phyloP scores from a whole-genome alignment of 306 rosid species.

The Canavalia ensiformis region DNA sequence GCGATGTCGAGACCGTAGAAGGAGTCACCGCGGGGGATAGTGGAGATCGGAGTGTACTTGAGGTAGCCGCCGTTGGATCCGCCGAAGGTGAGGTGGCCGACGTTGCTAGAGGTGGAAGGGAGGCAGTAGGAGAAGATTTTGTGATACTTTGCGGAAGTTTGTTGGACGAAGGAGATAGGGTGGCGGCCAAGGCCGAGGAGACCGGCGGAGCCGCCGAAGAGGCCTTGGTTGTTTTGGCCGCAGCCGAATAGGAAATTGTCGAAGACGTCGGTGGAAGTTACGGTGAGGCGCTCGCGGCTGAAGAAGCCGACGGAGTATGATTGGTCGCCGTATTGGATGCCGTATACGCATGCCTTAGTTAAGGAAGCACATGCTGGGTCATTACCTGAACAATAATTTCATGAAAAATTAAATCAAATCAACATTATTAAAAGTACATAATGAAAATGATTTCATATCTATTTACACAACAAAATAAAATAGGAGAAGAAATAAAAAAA shows the following conservation, averaged over 20 bases:
- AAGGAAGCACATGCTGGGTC: constrained; percentile 48
- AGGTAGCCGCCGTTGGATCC: constrained; percentile 23
- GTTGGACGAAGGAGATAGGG: constrained; percentile 71
- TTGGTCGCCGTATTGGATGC: constrained; percentile 61
- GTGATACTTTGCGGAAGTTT: constrained; percentile 61
- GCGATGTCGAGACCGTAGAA: constrained; percentile 62
- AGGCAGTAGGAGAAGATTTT: constrained; percentile 78
- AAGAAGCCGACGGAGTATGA: constrained; percentile 72
- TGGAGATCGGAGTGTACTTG: constrained; percentile 63
- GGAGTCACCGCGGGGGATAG: constrained; percentile 30
- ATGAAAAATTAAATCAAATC: not conserved
- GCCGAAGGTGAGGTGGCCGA: constrained; percentile 67
- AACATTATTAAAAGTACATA: too few species aligned
- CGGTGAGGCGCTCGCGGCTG: constrained; percentile 56
- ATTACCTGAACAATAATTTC: constrained; percentile 49
- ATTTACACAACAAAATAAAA: too few species aligned
- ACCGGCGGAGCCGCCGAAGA: constrained; percentile 69
- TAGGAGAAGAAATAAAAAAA: not conserved
- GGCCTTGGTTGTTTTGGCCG: constrained; percentile 79
- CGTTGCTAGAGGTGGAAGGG: constrained; percentile 64
- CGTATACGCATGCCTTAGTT: constrained; percentile 61
- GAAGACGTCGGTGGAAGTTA: constrained; percentile 47
- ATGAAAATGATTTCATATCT: too few species aligned
- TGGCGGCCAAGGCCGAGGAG: constrained; percentile 83
- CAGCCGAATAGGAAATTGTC: constrained; percentile 67